Base-by-base conservation (phyloP, 192 early-diverging fungal species). In the Mortierella hygrophila region DNA sequence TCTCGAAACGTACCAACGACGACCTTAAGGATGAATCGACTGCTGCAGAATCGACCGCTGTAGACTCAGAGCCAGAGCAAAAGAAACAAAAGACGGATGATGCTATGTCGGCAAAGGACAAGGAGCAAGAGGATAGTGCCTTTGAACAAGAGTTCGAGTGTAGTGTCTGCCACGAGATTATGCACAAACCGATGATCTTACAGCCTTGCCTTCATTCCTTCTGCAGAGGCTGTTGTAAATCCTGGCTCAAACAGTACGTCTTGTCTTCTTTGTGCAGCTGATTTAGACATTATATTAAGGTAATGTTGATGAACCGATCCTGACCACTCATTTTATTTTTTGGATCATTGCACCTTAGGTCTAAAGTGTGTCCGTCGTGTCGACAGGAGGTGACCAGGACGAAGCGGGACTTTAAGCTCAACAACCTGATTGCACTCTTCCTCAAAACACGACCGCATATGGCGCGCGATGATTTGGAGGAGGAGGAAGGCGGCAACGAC, bases 151-250 rank as follows among this genome's bases (percentile, higher is more conserved):
- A 86, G 35, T 86, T 86, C 60, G 78, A 72, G 8, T 86, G 84
- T 21, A 70, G 78, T 5, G 83, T 88, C n/a, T 88, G 87, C 49
- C 78, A 83, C 26, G 87, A 88, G 11, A 88, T 88, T 46, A 82
- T 88, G 81, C 72, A 88, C 41, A 83, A 79, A 11, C 65, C 87
- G 1, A 70, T 83, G 23, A 75, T 77, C 8, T 74, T 88, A n/a
- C 87, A 83, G 29, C 87, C 87, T 1, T 88, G 87, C 32, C 72
- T 83, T 3, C 87, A 88, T 57, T 60, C 82, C 10, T 88, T 88
- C 70, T 88, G 87, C 70, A 80, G 72, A 41, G 72, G 55, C 5
- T 88, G 87, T 42, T 83, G 82, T 47, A 83, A 82, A 68, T 38
- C 26, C 32, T 88, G 87, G 82, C 74, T 88, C 23, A 15, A 55